Percentiles rank a stretch among this genome's conserved stretches.
phyloP scores from a whole-genome alignment of 129 eudicot genomes.

The Flaveria bidentis region DNA sequence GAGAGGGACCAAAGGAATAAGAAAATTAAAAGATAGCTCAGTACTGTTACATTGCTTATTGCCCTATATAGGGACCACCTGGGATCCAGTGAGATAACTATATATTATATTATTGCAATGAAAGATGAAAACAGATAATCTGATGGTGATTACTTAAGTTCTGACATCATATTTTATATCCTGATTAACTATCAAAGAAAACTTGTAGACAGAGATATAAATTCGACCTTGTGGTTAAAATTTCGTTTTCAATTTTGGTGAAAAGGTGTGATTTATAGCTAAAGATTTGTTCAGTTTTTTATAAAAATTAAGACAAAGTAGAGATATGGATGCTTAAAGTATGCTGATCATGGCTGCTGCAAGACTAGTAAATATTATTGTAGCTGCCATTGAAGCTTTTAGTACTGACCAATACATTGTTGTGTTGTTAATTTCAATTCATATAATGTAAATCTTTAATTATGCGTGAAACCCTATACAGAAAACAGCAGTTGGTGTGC shows the following conservation, averaged over 20 bases:
- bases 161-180: background rate
- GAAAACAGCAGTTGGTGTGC: background rate
- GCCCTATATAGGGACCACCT: slow-evolving; percentile 33
- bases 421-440: background rate
- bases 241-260: background rate
- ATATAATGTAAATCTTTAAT: slow-evolving; percentile 9
- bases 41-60: slow-evolving; percentile 38
- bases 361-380: background rate
- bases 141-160: slow-evolving; percentile 2
- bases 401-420: background rate
- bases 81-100: background rate
- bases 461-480: slow-evolving; percentile 1
- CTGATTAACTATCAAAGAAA: background rate
- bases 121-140: slow-evolving; percentile 4
- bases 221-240: background rate
- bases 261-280: background rate
- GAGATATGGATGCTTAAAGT: background rate
- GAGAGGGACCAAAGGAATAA: slow-evolving; percentile 48
- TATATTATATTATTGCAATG: slow-evolving; percentile 15
- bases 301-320: background rate
- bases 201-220: background rate
- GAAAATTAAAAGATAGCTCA: slow-evolving; percentile 34
- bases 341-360: no score
- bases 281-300: background rate
- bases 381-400: background rate